Conservation (phyloP, 2,329 filamentous ascomycete species). For the Exophiala oligosperma region DNA sequence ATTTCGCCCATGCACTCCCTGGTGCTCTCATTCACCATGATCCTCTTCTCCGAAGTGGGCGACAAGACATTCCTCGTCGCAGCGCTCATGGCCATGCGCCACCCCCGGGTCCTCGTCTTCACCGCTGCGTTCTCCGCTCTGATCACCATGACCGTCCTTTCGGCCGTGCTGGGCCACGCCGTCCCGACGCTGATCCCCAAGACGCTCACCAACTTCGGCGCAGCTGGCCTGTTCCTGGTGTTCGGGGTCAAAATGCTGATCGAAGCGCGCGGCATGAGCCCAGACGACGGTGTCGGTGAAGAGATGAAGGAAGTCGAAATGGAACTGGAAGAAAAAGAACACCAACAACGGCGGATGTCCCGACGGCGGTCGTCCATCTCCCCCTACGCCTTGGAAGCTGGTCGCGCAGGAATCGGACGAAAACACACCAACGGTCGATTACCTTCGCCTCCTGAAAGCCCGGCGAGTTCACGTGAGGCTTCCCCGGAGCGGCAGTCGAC, state of each 20-base stretch:
- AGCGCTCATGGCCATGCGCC: slow-evolving; percentile 98
- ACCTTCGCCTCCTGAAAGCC: slow-evolving; percentile 76
- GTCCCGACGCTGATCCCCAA: slow-evolving; percentile 89
- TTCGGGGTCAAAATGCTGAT: slow-evolving; percentile 83
- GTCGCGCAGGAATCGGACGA: slow-evolving; percentile 60
- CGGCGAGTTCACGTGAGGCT: slow-evolving; percentile 65
- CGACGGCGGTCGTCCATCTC: slow-evolving; percentile 62
- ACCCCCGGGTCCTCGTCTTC: slow-evolving; percentile 89
- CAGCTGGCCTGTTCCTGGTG: slow-evolving; percentile 80
- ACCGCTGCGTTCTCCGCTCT: slow-evolving; percentile 90
- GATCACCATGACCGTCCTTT: slow-evolving; percentile 91
- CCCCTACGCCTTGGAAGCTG: slow-evolving; percentile 78
- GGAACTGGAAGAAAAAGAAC: slow-evolving; percentile 91
- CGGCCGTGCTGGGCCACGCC: slow-evolving; percentile 86
- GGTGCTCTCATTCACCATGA: slow-evolving; percentile 92
- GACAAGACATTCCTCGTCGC: slow-evolving; percentile 99
- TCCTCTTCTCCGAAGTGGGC: slow-evolving; percentile 91
- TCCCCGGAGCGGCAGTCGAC: slow-evolving; percentile 50
- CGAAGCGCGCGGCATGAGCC: slow-evolving; percentile 86
- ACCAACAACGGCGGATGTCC: slow-evolving; percentile 65
- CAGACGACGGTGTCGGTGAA: slow-evolving; percentile 86
- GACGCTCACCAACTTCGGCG: slow-evolving; percentile 83
- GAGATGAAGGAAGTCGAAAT: slow-evolving; percentile 98
- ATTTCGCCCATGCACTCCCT: slow-evolving; percentile 86
- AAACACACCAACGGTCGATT: slow-evolving; percentile 74